Evolutionary conservation across 441 rosid species (phyloP).

Genomic region (Dalechampia spathulata): DNA sequence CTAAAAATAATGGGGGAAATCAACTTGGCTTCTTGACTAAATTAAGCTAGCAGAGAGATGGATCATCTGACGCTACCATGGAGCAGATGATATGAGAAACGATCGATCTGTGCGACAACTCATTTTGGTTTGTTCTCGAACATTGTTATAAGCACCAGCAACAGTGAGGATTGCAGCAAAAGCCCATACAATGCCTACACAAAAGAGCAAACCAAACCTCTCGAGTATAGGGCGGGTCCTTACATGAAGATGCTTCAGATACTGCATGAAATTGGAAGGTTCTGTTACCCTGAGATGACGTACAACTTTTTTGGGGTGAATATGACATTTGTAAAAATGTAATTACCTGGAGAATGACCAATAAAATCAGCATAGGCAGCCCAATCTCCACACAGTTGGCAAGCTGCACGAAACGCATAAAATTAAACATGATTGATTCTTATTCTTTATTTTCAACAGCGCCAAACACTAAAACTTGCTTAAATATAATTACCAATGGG

Average conservation of each 20-base stretch:
- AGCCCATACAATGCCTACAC: conserved; percentile 77
- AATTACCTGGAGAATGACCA: conserved; percentile 59
- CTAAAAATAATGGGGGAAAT: not conserved
- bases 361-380: conserved; percentile 84
- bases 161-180: conserved; percentile 87
- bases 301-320: not conserved
- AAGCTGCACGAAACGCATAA: conserved; percentile 43
- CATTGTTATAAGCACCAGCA: conserved; percentile 90
- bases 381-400: conserved; percentile 89
- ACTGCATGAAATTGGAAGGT: conserved; percentile 35
- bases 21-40: not conserved
- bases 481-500: conserved; percentile 55
- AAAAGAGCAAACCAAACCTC: conserved; percentile 74
- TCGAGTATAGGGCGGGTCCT: conserved; percentile 38
- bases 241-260: conserved; percentile 35
- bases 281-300: conserved; percentile 7
- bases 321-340: not conserved
- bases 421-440: conserved; percentile 1
- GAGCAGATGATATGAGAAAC: conserved; percentile 64
- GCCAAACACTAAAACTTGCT: not conserved
- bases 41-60: not conserved
- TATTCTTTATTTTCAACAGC: not conserved
- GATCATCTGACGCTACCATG: conserved; percentile 45
- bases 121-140: conserved; percentile 36
- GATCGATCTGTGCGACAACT: conserved; percentile 81